Percentiles rank a stretch among this genome's conserved stretches.
Conservation (phyloP, 306 rosid genomes). For the Inga oerstediana region DNA sequence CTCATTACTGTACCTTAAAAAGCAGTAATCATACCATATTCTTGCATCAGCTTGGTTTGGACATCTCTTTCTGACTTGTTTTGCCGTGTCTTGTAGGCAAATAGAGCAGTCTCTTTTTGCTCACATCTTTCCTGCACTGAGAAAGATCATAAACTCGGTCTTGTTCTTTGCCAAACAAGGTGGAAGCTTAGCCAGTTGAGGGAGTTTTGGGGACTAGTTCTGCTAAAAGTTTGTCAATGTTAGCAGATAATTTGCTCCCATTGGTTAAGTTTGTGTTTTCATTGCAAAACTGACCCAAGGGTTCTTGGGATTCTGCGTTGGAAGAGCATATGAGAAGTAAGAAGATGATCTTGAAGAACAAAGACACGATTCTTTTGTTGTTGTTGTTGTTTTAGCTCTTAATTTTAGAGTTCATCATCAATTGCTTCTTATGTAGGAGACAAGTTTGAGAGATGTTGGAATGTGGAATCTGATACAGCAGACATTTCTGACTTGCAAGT, state of each 20-base stretch:
- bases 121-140: no score
- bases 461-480: conserved; percentile 29
- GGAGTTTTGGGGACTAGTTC: conserved; percentile 49
- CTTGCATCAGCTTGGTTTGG: no score
- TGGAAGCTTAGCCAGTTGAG: background rate
- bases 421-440: conserved; percentile 26
- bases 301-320: conserved; percentile 48
- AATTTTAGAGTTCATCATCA: background rate
- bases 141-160: no score
- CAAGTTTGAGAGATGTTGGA: conserved; percentile 2
- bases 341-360: conserved; percentile 34
- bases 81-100: no score
- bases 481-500: conserved; percentile 41
- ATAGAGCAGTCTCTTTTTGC: no score
- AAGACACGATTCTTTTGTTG: conserved; percentile 32
- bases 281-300: conserved; percentile 58
- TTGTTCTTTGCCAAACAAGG: no score
- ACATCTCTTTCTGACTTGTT: no score
- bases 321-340: conserved; percentile 43
- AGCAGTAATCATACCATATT: no score
- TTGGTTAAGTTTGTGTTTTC: conserved; percentile 35
- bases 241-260: conserved; percentile 46
- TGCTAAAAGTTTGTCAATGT: conserved; percentile 50
- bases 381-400: background rate
- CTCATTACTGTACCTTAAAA: conserved; percentile 19